These are phyloP conservation scores for Pseudopyrenochaeta lycopersici DNA, from an alignment of 2,329 filamentous ascomycete species.

Conservation along the genomic window DNA sequence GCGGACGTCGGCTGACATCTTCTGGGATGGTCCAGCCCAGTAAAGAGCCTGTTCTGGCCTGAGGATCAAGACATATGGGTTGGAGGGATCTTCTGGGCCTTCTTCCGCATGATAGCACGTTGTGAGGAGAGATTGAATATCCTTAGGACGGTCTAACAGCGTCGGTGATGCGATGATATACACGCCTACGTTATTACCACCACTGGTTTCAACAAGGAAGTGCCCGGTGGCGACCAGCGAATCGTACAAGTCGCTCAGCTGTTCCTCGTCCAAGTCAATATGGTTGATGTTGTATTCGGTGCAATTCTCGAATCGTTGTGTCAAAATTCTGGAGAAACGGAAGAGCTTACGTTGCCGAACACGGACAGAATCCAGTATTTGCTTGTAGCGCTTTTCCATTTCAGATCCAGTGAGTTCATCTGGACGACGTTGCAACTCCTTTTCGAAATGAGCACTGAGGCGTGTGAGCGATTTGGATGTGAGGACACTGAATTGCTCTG, in stretches of 20 bases:
- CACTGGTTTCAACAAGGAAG: slow-evolving; percentile 79
- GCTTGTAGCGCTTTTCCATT: slow-evolving; percentile 97
- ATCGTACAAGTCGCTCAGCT: slow-evolving; percentile 80
- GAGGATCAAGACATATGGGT: slow-evolving; percentile 86
- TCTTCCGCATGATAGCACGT: slow-evolving; percentile 78
- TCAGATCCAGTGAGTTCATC: slow-evolving; percentile 81
- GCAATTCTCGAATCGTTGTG: slow-evolving; percentile 94
- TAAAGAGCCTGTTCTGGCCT: slow-evolving; percentile 79
- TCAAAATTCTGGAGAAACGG: slow-evolving; percentile 89
- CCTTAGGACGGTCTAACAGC: slow-evolving; percentile 76
- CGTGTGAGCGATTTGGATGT: slow-evolving; percentile 92
- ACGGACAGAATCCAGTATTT: slow-evolving; percentile 92
- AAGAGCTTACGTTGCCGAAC: slow-evolving; percentile 96
- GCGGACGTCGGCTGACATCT: slow-evolving; percentile 74
- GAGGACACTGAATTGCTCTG: slow-evolving; percentile 93
- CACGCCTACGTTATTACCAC: slow-evolving; percentile 74
- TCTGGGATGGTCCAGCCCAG: slow-evolving; percentile 76
- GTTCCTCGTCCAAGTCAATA: slow-evolving; percentile 71
- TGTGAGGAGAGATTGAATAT: slow-evolving; percentile 85
- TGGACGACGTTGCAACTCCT: slow-evolving; percentile 83
- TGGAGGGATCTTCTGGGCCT: slow-evolving; percentile 74
- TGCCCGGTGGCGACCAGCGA: slow-evolving; percentile 83
- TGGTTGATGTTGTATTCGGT: slow-evolving; percentile 92
- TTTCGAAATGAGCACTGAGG: slow-evolving; percentile 89
- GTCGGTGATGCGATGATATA: slow-evolving; percentile 87